Conservation (phyloP, 2,329 filamentous ascomycete species). For the Colletotrichum endophyticum region DNA sequence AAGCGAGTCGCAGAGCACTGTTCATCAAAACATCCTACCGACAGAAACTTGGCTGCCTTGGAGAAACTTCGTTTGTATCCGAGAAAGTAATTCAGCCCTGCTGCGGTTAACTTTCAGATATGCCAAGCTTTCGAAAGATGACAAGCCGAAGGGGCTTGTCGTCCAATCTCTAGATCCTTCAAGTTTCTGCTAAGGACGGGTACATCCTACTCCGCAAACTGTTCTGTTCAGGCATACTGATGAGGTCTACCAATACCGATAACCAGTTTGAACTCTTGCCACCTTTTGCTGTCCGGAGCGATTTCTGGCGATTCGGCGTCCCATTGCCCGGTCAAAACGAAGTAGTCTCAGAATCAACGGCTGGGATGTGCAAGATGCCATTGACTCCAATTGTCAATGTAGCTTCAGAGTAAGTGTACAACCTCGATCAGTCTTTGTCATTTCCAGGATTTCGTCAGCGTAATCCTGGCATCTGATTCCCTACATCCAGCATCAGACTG, state of each 20-base stretch:
- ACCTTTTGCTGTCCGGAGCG: neutral
- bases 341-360: neutral
- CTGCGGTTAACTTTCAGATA: neutral
- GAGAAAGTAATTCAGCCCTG: neutral
- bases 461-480: neutral
- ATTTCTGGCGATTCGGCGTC: neutral
- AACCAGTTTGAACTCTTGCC: neutral
- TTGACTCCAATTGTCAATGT: neutral
- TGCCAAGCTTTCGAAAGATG: neutral
- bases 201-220: neutral
- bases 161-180: neutral
- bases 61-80: neutral
- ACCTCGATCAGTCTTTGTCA: neutral
- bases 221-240: neutral
- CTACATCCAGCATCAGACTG: neutral
- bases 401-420: neutral
- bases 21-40: neutral
- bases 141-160: neutral
- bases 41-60: neutral
- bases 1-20: neutral
- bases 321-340: accelerated
- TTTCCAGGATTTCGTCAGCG: neutral
- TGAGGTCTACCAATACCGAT: neutral
- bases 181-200: neutral
- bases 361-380: neutral